phyloP scores from a whole-genome alignment of 2,329 filamentous ascomycete species.

The Nemania abortiva region DNA sequence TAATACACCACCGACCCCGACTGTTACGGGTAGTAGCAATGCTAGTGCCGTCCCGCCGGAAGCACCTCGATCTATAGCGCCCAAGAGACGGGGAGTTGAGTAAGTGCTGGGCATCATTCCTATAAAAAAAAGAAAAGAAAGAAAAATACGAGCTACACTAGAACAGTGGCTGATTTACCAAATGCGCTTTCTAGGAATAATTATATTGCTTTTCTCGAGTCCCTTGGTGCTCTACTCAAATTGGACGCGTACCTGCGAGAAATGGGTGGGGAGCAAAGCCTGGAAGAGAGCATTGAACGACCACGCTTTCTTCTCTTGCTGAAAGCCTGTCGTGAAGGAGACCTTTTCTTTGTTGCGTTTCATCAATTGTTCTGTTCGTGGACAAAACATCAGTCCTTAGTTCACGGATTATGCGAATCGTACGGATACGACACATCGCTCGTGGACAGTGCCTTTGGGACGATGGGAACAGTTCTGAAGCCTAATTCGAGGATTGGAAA shows the following conservation, averaged over 20 bases:
- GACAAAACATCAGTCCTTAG: conserved; percentile 54
- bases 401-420: conserved; percentile 55
- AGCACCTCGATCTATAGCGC: conserved; percentile 26
- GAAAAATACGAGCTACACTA: conserved; percentile 7
- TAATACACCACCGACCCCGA: conserved; percentile 47
- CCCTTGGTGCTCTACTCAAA: conserved; percentile 28
- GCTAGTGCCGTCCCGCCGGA: conserved; percentile 22
- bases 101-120: conserved; percentile 37
- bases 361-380: conserved; percentile 75
- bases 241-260: conserved; percentile 34
- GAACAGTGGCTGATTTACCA: conserved; percentile 3
- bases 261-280: conserved; percentile 37
- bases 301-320: conserved; percentile 66
- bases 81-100: conserved; percentile 48
- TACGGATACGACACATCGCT: conserved; percentile 35
- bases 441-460: conserved; percentile 53
- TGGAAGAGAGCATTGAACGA: conserved; percentile 55
- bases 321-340: conserved; percentile 66
- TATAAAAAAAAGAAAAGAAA: too few species aligned
- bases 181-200: conserved; percentile 36
- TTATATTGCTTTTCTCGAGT: conserved; percentile 39
- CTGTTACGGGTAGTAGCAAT: conserved; percentile 30
- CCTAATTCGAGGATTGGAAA: conserved; percentile 52
- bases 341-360: conserved; percentile 73
- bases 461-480: conserved; percentile 54